phyloP scores from a whole-genome alignment of 2,329 filamentous ascomycete genomes.

The Colletotrichum sp. region DNA sequence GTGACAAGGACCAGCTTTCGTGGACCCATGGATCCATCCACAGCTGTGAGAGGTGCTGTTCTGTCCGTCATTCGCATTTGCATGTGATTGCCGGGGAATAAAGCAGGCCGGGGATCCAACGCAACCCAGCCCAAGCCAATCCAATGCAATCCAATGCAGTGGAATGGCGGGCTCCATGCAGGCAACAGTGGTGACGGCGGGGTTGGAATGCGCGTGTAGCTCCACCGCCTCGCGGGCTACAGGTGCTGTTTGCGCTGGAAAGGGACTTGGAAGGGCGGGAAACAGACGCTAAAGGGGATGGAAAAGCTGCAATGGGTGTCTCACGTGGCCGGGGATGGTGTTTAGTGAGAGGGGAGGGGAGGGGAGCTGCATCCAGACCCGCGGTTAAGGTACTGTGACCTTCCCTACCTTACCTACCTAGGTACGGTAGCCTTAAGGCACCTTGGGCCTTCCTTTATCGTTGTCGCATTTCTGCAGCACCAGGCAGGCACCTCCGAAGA shows the following conservation, averaged over 20 bases:
- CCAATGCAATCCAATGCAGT: neutral
- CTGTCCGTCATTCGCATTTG: neutral
- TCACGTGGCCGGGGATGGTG: neutral
- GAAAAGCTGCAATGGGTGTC: neutral
- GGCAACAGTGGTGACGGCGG: neutral
- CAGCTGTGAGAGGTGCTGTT: neutral
- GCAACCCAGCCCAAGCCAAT: neutral
- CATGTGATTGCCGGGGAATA: slow-evolving; percentile 12
- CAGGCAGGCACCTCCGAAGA: neutral
- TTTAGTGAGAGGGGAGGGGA: neutral
- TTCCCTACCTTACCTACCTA: neutral
- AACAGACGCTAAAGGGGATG: neutral
- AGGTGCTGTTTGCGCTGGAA: neutral
- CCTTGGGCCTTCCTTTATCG: neutral
- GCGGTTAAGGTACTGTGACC: neutral
- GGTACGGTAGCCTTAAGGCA: neutral
- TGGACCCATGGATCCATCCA: neutral
- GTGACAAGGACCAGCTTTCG: neutral
- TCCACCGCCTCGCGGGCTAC: neutral
- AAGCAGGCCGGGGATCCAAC: neutral
- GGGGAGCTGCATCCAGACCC: neutral
- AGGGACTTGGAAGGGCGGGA: neutral
- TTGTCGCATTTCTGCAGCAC: neutral
- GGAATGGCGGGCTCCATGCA: neutral
- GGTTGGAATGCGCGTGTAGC: neutral